Evolutionary conservation across 148 eudicot genomes (phyloP), one percentile per base, ranked within the genome.

Genomic region (Euryodendron excelsum): DNA sequence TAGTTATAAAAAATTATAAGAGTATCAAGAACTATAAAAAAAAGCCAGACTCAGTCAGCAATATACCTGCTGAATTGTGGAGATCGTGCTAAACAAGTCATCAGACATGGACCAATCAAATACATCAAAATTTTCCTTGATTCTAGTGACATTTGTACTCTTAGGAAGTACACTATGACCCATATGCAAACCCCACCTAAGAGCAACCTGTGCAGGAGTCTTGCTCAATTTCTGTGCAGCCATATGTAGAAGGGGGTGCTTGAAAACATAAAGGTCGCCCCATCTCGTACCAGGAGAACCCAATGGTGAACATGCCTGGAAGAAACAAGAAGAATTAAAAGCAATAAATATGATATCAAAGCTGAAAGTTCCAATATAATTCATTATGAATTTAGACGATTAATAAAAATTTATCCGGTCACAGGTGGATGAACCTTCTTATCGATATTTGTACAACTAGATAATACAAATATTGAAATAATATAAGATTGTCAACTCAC

Each of bases 161-260:
- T 94, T 94, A 15, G 98, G 97, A 72, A 90, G 93, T 56, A 94
- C 87, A 65, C 94, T 87, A 68, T 94, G 93, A 66, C 97, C 97
- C 83, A 84, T 90, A 78, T 94, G 97, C 39, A 94, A 28, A 17
- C 93, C 97, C 97, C 97, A 94, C 1, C 94, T 90, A 30, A 94
- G 88, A 47, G 92, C 91, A 74, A 94, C 87, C 77, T 94, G 98
- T 55, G 93, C 98, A 58, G 98, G 97, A 81, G 93, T 87, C 80
- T 89, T 94, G 66, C 92, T 89, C 37, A 94, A 80, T 78, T 86
- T 87, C 78, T 81, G 89, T 25, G 98, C 93, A 52, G 83, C 79
- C 76, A 71, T 79, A 61, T 58, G 68, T 75, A 94, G 50, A 76
- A 86, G 82, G 12, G 97, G 92, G 33, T 88, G 84, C 82, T 83